Base-by-base conservation (phyloP, 192 early-diverging fungal species). In the Coemansia sp. region DNA sequence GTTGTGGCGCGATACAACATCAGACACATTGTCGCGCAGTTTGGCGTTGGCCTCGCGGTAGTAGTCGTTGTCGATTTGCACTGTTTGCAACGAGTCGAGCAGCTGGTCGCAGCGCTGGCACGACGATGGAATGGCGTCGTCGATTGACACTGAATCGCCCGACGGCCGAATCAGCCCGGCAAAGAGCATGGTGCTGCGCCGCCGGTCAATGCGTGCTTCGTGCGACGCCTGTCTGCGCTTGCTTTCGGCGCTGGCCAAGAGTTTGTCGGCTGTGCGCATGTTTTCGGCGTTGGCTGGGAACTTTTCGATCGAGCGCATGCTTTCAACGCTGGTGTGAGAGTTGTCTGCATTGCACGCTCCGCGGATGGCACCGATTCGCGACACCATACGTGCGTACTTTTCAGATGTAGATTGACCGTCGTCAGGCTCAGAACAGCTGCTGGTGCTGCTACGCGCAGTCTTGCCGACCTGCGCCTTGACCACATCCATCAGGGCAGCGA, bases 1-100 rank as follows among this genome's bases (percentile, higher is more conserved):
- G 49, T 83, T 83, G 70, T 83, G 77, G 47, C 68, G 62, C 17
- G 82, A 83, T 5, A 68, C 62, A 4, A 69, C 55, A 21, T 83
- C 74, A 11, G 60, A 57, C 20, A 34, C 31, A 19, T 55, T 69
- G 10, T 65, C 62, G 22, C 77, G 72, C n/a, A 83, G 74, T 56
- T 74, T 71, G 8, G 52, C 38, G 47, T 83, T 83, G 50, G 82
- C 74, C 49, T 83, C 77, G 28, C 82, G 77, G 60, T 83, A 83
- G 59, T 83, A 83, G 63, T 77, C 77, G 47, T 83, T 83, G 62
- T 83, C 82, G 0, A 68, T 36, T 51, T 74, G 69, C 22, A 83
- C 57, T 2, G 60, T 57, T 46, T 72, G 65, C 52, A 76, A 49
- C 12, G 74, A 64, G 8, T 81, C 78, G 0, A 53, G 8, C 10